Evolutionary conservation across 2,329 filamentous ascomycete genomes (phyloP).

Genomic region (Monosporascus ibericus): DNA sequence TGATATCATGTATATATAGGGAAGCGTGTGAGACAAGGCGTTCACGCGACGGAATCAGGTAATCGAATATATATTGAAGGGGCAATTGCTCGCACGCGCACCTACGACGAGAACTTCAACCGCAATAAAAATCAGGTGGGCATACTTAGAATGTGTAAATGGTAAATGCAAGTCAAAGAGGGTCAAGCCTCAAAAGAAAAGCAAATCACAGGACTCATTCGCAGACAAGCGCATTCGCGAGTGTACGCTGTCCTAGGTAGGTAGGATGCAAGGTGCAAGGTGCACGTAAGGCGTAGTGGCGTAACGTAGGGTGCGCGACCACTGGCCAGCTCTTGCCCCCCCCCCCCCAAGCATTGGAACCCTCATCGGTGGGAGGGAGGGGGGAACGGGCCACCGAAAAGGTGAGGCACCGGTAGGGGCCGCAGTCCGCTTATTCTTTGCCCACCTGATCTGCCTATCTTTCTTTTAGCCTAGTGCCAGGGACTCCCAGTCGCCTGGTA

Average conservation of each 20-base stretch:
- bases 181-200: neutral
- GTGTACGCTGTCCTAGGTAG: neutral
- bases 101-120: too few relatives aligned
- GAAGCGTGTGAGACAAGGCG: too few relatives aligned
- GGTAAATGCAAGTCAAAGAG: neutral
- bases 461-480: neutral
- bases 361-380: neutral
- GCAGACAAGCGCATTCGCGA: neutral
- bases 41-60: too few relatives aligned
- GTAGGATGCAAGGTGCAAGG: neutral
- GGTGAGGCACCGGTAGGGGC: neutral
- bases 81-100: too few relatives aligned
- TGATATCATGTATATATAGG: neutral
- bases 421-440: neutral
- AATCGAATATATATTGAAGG: too few relatives aligned
- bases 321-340: neutral
- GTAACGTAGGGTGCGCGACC: neutral
- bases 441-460: neutral
- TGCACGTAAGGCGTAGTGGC: neutral
- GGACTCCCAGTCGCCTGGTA: neutral
- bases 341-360: neutral
- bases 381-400: neutral
- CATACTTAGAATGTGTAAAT: neutral
- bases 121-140: neutral
- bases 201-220: neutral